phyloP scores from a whole-genome alignment of 2,329 filamentous ascomycete species.

The Penicillium paneum region DNA sequence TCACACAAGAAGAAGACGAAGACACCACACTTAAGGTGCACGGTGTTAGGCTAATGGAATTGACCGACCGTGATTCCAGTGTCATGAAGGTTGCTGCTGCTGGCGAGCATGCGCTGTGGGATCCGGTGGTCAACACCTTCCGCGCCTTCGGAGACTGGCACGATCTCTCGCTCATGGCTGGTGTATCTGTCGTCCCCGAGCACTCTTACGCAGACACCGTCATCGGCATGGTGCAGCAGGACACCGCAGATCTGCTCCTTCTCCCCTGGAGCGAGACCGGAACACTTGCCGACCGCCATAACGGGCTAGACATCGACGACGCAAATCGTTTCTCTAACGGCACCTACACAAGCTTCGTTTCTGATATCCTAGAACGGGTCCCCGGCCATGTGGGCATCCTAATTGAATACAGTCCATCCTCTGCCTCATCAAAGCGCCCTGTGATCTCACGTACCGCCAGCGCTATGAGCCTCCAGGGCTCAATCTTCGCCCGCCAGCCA shows the following conservation, averaged over 20 bases:
- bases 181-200: conserved; percentile 75
- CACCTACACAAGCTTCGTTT: conserved; percentile 71
- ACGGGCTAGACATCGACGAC: conserved; percentile 50
- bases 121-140: conserved; percentile 90
- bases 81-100: conserved; percentile 91
- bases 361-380: conserved; percentile 60
- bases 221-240: conserved; percentile 64
- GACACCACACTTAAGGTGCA: conserved; percentile 64
- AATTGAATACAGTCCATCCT: conserved; percentile 67
- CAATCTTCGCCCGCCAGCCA: conserved; percentile 55
- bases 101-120: conserved; percentile 67
- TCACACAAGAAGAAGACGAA: conserved; percentile 17
- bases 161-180: conserved; percentile 77
- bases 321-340: conserved; percentile 57
- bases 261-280: conserved; percentile 89
- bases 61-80: conserved; percentile 88
- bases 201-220: conserved; percentile 76
- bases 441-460: conserved; percentile 48
- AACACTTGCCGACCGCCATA: conserved; percentile 64
- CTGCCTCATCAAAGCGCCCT: conserved; percentile 27
- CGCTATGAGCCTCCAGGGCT: conserved; percentile 58
- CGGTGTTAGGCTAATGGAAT: conserved; percentile 78
- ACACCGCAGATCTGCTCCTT: conserved; percentile 69
- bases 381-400: conserved; percentile 72
- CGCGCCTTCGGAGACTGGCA: conserved; percentile 81